These are phyloP conservation scores for Fusarium piperis DNA, from an alignment of 2,329 filamentous ascomycete species.

Conservation along the genomic window DNA sequence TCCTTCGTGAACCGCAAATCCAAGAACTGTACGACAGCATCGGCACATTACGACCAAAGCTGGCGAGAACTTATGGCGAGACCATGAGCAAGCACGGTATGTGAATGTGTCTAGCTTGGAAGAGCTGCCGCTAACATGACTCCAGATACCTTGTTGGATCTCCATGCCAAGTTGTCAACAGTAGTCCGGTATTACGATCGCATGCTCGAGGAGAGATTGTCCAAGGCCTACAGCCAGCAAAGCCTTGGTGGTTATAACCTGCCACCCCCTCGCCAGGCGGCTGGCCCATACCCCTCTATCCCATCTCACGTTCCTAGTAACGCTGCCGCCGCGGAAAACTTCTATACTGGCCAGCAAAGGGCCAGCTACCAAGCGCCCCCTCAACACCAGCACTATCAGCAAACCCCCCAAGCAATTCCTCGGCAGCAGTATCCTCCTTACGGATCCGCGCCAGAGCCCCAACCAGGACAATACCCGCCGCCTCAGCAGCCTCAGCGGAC, in stretches of 20 bases:
- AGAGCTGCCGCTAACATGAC: slow-evolving; percentile 22
- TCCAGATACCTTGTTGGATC: slow-evolving; percentile 87
- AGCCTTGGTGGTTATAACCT: slow-evolving; percentile 72
- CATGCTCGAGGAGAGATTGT: slow-evolving; percentile 95
- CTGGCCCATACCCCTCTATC: slow-evolving; percentile 77
- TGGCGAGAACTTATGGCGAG: slow-evolving; percentile 95
- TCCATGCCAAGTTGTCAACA: slow-evolving; percentile 94
- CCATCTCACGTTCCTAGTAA: slow-evolving; percentile 60
- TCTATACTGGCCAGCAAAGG: slow-evolving; percentile 76
- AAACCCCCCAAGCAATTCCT: slow-evolving; percentile 47
- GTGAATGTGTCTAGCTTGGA: slow-evolving; percentile 35
- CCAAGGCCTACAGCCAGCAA: slow-evolving; percentile 90
- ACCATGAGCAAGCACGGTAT: slow-evolving; percentile 99
- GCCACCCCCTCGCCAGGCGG: slow-evolving; percentile 60
- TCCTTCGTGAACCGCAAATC: slow-evolving; percentile 95
- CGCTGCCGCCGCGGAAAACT: slow-evolving; percentile 75
- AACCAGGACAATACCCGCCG: slow-evolving; percentile 55
- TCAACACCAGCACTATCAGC: slow-evolving; percentile 42
- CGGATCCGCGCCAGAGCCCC: slow-evolving; percentile 51
- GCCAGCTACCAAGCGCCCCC: slow-evolving; percentile 64
- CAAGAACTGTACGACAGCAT: slow-evolving; percentile 99
- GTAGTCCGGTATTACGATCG: slow-evolving; percentile 97
- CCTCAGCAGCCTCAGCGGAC: slow-evolving; percentile 59
- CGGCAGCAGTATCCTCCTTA: slow-evolving; percentile 55
- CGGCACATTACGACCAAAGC: slow-evolving; percentile 88